Conservation (phyloP, 1,284 basidiomycete species). For the Pyrrhoderma noxium region DNA sequence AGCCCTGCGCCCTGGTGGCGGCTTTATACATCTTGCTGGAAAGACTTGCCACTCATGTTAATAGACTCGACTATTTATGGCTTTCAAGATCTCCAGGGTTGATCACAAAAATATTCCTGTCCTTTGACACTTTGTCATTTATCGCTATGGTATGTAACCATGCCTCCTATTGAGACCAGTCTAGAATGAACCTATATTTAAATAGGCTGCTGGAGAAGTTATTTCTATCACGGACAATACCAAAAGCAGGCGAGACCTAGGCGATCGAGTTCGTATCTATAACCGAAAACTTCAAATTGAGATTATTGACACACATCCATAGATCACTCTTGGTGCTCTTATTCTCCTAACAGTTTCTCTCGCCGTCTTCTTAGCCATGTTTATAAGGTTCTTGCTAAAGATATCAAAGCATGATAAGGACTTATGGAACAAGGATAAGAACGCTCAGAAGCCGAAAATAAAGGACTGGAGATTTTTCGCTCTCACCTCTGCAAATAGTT, state of each 20-base stretch:
- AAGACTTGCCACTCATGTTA: conserved; percentile 46
- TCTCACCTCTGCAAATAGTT: conserved; percentile 50
- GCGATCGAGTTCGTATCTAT: no score
- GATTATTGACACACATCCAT: no score
- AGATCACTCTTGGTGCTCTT: background rate
- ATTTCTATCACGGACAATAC: conserved; percentile 35
- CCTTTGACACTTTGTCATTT: no score
- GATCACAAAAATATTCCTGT: no score
- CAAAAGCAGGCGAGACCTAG: no score
- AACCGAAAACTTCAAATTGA: no score
- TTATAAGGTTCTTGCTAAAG: conserved; percentile 48
- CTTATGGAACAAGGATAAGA: conserved; percentile 37
- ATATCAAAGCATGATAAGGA: conserved; percentile 40
- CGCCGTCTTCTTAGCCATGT: conserved; percentile 30
- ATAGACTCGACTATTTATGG: conserved; percentile 45
- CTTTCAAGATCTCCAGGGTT: no score
- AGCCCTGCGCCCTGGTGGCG: conserved; percentile 74
- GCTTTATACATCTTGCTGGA: conserved; percentile 66
- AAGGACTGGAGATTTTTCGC: conserved; percentile 55
- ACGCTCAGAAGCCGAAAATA: conserved; percentile 35
- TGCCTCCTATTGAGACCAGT: no score
- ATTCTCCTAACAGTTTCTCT: conserved; percentile 33
- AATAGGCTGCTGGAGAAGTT: no score
- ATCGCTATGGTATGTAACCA: no score
- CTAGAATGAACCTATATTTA: no score